Base-by-base conservation (phyloP, 78 protist genomes). In the Guillardia theta region DNA sequence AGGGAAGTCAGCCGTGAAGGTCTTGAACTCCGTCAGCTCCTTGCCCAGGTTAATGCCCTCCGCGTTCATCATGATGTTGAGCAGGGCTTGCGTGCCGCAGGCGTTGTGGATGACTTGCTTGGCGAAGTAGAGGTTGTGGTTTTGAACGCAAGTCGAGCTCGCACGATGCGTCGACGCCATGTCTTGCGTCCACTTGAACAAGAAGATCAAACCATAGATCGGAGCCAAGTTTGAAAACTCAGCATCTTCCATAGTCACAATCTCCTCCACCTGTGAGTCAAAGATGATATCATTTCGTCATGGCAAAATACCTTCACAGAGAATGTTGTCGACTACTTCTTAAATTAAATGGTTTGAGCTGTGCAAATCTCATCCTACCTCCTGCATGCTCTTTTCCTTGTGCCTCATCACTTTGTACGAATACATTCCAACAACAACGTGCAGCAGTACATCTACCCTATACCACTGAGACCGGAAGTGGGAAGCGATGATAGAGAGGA, bases 181-280 rank as follows among this genome's bases (percentile, higher is more conserved):
- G 4, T 70, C 83, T 70, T 70, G 83, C 83, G 77, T 48, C 97
- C 98, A 98, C 92, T 98, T 98, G 95, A 98, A 98, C 92, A 98
- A 95, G 54, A 98, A 97, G 44, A 98, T 94, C 47, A 98, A 95
- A n/a, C 99, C 99, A 12, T 96, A 94, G 53, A 98, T 88, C n/a
- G 98, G 97, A 70, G 83, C 83, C 83, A 70, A 24, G 10, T n/a
- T 8, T 24, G 83, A 45, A 43, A 77, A 36, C 48, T 77, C 88
- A 36, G 43, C 22, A 70, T 70, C 83, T 36, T 98, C 99, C 39
- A 98, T 94, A 24, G 94, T 46, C 95, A 94, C 96, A 18, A 98
- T 76, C 93, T 98, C 99, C 93, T 98, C 99, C 41, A 97, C 98
- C 95, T 98, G 98, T 27, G 94, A 96, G 44, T 64, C 62, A n/a